phyloP scores from a whole-genome alignment of 2,329 filamentous ascomycete species.

The Fusarium sp. region DNA sequence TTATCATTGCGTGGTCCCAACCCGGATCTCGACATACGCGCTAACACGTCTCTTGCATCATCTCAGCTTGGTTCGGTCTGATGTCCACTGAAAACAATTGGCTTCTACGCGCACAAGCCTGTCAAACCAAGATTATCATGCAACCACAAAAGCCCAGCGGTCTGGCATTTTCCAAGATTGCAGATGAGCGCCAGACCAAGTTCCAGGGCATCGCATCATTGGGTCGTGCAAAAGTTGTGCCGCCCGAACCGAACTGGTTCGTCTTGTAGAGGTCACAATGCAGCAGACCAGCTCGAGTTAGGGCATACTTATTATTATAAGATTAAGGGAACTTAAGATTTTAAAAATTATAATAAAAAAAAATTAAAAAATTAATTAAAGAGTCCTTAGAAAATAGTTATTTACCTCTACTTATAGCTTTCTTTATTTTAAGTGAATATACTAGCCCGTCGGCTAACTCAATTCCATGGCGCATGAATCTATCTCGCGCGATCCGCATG shows the following conservation, averaged over 20 bases:
- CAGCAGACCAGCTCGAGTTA: background rate
- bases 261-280: background rate
- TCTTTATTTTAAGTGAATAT: too few species aligned
- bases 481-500: too few species aligned
- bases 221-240: background rate
- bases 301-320: too few species aligned
- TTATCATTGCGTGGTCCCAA: conserved; percentile 13
- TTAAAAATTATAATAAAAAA: too few species aligned
- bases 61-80: conserved; percentile 3
- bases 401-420: too few species aligned
- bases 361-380: too few species aligned
- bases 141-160: background rate
- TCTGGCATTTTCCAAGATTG: background rate
- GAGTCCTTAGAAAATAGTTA: too few species aligned
- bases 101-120: background rate
- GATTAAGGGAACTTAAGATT: too few species aligned
- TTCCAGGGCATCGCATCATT: background rate
- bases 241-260: background rate
- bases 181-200: background rate
- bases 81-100: background rate
- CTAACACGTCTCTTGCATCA: conserved; percentile 20
- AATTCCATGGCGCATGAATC: too few species aligned
- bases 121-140: conserved; percentile 18
- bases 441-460: too few species aligned
- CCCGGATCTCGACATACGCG: background rate